phyloP scores from a whole-genome alignment of 2,329 filamentous ascomycete genomes.

The Pseudovirgaria hyperparasitica region DNA sequence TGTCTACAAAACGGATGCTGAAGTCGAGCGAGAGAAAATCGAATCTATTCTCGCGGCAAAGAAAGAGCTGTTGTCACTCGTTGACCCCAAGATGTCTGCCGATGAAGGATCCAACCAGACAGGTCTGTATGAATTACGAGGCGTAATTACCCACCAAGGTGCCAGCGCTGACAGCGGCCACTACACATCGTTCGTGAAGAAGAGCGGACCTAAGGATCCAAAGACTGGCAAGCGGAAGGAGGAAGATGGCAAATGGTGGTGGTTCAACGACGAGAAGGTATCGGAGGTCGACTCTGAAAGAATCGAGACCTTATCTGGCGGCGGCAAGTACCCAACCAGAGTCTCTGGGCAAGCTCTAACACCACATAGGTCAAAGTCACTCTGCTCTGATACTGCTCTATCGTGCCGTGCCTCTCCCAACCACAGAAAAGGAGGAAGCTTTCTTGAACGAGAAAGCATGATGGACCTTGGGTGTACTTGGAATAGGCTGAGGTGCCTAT shows the following conservation, averaged over 20 bases:
- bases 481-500: too few species aligned
- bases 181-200: constrained; percentile 97
- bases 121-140: constrained; percentile 86
- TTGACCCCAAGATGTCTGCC: constrained; percentile 58
- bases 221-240: constrained; percentile 64
- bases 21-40: constrained; percentile 76
- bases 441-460: too few species aligned
- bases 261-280: constrained; percentile 99
- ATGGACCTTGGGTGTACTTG: too few species aligned
- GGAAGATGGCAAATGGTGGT: constrained; percentile 97
- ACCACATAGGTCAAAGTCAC: constrained; percentile 51
- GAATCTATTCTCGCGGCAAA: constrained; percentile 66
- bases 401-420: constrained; percentile 57
- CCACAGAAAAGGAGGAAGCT: constrained; percentile 33
- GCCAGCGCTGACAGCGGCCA: constrained; percentile 94
- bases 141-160: constrained; percentile 91
- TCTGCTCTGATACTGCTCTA: constrained; percentile 73
- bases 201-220: constrained; percentile 59
- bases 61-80: constrained; percentile 71
- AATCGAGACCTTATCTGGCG: constrained; percentile 79
- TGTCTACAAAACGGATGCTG: constrained; percentile 83
- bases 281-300: constrained; percentile 83
- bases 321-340: constrained; percentile 44
- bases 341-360: constrained; percentile 9
- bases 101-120: constrained; percentile 86